Conservation (phyloP, 2,329 filamentous ascomycete genomes). For the Fusarium agapanthi region DNA sequence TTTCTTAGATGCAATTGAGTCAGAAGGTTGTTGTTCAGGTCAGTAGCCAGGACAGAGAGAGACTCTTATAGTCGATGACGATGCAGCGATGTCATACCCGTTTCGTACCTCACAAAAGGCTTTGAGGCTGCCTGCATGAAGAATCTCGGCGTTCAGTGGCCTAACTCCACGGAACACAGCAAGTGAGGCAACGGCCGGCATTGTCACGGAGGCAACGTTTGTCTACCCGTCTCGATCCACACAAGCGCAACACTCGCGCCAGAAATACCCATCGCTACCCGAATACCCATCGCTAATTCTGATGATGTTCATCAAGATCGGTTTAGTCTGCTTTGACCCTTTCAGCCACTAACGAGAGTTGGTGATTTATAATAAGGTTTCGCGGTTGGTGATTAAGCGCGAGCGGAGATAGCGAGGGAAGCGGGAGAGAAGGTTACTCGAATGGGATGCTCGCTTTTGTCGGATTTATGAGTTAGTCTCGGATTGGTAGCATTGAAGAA, state of each 20-base stretch:
- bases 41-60: accelerated
- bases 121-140: not conserved
- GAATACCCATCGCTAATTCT: not conserved
- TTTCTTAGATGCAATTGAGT: too few relatives aligned
- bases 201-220: not conserved
- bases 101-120: not conserved
- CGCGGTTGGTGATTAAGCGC: not conserved
- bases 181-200: not conserved
- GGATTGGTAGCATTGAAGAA: not conserved
- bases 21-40: not conserved
- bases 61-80: not conserved
- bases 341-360: not conserved
- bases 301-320: not conserved
- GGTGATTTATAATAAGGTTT: not conserved
- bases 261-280: not conserved
- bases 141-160: not conserved
- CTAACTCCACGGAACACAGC: not conserved
- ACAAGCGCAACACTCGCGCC: not conserved
- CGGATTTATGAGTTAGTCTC: not conserved
- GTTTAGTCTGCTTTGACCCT: not conserved
- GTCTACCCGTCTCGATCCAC: not conserved
- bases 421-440: not conserved
- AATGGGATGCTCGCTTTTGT: not conserved
- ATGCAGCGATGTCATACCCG: not conserved
- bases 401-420: not conserved